These are phyloP conservation scores for Fonsecaea pugnacius DNA, from an alignment of 2,329 filamentous ascomycete species.

Conservation along the genomic window DNA sequence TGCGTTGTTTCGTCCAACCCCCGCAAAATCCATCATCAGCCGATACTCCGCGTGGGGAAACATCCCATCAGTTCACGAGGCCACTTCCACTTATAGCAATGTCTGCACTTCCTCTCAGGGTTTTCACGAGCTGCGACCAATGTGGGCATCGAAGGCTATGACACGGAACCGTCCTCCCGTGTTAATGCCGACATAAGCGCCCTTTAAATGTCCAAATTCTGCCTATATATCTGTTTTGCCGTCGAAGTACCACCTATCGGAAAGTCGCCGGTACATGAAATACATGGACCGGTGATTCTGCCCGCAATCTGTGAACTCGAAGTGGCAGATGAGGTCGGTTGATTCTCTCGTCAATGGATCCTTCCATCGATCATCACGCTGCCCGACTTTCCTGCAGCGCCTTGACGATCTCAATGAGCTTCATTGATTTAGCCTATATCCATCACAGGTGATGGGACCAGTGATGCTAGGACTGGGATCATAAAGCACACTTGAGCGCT, in stretches of 20 bases:
- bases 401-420: neutral
- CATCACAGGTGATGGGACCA: no score
- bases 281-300: neutral
- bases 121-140: neutral
- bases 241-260: neutral
- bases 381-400: neutral
- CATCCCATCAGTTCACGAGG: neutral
- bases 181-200: neutral
- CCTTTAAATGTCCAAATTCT: neutral
- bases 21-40: neutral
- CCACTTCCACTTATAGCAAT: neutral
- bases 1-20: neutral
- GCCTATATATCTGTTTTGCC: neutral
- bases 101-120: neutral
- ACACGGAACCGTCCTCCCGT: neutral
- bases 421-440: slow-evolving; percentile 1
- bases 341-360: neutral
- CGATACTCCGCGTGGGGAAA: slow-evolving; percentile 2
- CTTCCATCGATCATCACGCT: neutral
- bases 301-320: neutral
- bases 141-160: neutral
- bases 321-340: neutral
- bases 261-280: neutral
- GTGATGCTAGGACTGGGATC: neutral
- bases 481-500: neutral